Evolutionary conservation across 495 filamentous ascomycete genomes (phyloP), one percentile per base, ranked within the genome.

Genomic region (Geopyxis carbonaria): DNA sequence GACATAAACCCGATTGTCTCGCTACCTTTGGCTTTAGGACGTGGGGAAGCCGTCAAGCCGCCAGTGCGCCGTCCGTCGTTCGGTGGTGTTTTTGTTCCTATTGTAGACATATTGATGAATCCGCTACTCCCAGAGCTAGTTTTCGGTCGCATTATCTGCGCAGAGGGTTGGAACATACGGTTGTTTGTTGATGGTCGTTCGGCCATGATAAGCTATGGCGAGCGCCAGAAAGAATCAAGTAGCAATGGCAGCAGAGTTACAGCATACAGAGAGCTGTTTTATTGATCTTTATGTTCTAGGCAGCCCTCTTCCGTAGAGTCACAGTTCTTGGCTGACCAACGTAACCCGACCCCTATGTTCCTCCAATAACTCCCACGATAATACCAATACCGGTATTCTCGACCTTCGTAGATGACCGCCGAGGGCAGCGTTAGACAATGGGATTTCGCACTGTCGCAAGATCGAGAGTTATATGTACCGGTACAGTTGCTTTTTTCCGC

Each of bases 181-280:
- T 50, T 43, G 30, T 51, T 51, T 35, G 51, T 55, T 23, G 51
- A 55, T 20, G 51, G 51, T 39, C 51, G 43, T 45, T 55, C 51
- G 38, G 42, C 48, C 51, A 55, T 55, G 7, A 30, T 25, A 22
- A 29, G n/a, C 36, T 39, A 28, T 39, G 6, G 14, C 30, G 36
- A 6, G 13, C n/a, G n/a, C n/a, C n/a, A n/a, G n/a, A n/a, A n/a
- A n/a, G n/a, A n/a, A n/a, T 14, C n/a, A 33, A 33, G 13, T 14
- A 18, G 31, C 13, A 14, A 33, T 14, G 5, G 19, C 19, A 14
- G 31, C 31, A 6, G 31, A 14, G 19, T 33, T 5, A 18, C 6
- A 33, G 31, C 31, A 14, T 33, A 33, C 31, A 33, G 19, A 14
- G 5, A 5, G 13, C 10, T 18, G 31, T 34, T n/a, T n/a, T n/a